Evolutionary conservation across 1,139 yeast genomes (phyloP).

Genomic region (Protomyces lactucae-debilis): DNA sequence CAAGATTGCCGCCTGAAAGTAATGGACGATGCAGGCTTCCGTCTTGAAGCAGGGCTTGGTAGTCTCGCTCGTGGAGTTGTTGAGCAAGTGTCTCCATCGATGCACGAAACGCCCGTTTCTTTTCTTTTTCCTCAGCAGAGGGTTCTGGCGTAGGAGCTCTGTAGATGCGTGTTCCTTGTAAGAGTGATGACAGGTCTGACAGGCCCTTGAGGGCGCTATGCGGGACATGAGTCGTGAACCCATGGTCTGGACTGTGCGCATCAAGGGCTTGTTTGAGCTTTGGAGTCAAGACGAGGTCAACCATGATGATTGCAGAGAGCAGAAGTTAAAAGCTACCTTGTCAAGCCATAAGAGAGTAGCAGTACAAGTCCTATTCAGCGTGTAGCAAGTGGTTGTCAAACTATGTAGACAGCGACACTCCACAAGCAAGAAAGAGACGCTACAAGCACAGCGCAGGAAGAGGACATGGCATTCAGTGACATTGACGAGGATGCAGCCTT

Average conservation of each 20-base stretch:
- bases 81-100: background rate
- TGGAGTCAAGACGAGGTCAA: background rate
- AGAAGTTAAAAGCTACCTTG: too few relatives aligned
- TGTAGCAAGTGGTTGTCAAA: too few relatives aligned
- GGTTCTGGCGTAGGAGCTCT: background rate
- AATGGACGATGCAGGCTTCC: background rate
- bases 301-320: background rate
- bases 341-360: too few relatives aligned
- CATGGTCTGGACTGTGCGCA: background rate
- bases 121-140: background rate
- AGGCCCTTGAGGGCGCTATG: background rate
- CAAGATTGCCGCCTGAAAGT: background rate
- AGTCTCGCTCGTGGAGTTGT: background rate
- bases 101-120: background rate
- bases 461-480: background rate
- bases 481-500: background rate
- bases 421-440: too few relatives aligned
- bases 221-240: background rate
- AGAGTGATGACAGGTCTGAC: background rate
- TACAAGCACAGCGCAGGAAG: too few relatives aligned
- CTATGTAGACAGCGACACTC: too few relatives aligned
- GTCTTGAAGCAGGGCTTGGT: background rate
- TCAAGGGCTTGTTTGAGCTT: background rate
- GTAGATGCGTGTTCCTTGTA: background rate
- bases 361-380: too few relatives aligned